Conservation (phyloP, 192 early-diverging fungal species). For the Physocladia obscura region DNA sequence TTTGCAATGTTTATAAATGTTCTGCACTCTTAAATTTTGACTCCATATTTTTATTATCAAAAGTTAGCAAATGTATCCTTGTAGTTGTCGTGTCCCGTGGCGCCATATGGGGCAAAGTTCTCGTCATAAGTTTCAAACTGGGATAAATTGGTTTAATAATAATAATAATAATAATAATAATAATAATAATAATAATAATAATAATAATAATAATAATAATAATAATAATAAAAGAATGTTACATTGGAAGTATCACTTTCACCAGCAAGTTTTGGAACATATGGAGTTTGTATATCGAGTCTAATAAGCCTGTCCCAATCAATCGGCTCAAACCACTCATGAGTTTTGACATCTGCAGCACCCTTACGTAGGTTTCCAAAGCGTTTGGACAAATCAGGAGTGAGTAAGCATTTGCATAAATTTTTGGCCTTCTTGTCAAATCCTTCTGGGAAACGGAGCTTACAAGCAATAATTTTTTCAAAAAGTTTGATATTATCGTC, state of each 20-base stretch:
- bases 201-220: constrained; percentile 26
- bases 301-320: constrained; percentile 64
- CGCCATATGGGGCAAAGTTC: constrained; percentile 83
- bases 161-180: constrained; percentile 28
- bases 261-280: constrained; percentile 75
- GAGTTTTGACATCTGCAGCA: constrained; percentile 42
- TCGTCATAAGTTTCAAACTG: constrained; percentile 96
- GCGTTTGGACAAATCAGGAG: constrained; percentile 36
- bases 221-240: neutral
- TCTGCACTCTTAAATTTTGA: no score
- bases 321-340: constrained; percentile 41
- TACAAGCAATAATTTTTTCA: constrained; percentile 49
- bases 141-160: no score
- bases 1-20: no score
- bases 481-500: constrained; percentile 43
- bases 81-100: constrained; percentile 65
- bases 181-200: neutral
- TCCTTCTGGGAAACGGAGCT: constrained; percentile 42
- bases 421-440: constrained; percentile 40
- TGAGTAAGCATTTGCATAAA: constrained; percentile 39
- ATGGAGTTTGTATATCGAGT: constrained; percentile 79
- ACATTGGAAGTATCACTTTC: constrained; percentile 75
- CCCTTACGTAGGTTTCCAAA: constrained; percentile 44
- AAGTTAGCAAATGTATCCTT: constrained; percentile 73
- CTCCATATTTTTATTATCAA: constrained; percentile 47